A percentile compares a stretch with the other conserved stretches of the same genome.
Conservation (phyloP, 331 rosid species). For the Phaseolus coccineus region DNA sequence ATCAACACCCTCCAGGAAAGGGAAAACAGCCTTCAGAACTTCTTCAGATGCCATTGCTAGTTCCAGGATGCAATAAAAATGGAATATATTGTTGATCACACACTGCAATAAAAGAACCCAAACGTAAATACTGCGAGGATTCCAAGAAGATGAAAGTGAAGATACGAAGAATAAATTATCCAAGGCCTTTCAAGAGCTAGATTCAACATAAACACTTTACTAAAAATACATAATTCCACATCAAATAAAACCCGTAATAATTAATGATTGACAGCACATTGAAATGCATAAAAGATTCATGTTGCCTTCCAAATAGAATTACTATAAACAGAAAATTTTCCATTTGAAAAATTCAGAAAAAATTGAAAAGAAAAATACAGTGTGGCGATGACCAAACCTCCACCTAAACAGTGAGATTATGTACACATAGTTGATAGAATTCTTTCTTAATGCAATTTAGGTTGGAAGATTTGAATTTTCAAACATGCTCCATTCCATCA, state of each 20-base stretch:
- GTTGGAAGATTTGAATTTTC: slow-evolving; percentile 11
- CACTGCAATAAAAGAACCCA: slow-evolving; percentile 31
- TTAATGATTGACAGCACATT: slow-evolving; percentile 9
- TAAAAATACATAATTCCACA: not conserved
- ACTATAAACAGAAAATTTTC: not conserved
- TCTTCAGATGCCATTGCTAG: slow-evolving; percentile 68
- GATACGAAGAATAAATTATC: not conserved
- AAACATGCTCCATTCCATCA: slow-evolving; percentile 1
- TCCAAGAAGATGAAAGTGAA: slow-evolving; percentile 20
- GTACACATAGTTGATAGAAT: not conserved
- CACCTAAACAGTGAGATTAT: not conserved
- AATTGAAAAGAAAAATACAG: not conserved
- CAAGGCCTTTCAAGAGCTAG: slow-evolving; percentile 9
- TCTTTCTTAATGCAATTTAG: not conserved
- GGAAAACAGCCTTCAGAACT: slow-evolving; percentile 78
- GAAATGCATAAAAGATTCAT: not conserved
- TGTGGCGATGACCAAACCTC: not conserved
- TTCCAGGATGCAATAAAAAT: slow-evolving; percentile 26
- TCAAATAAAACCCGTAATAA: slow-evolving; percentile 21
- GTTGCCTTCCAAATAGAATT: not conserved
- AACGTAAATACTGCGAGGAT: slow-evolving; percentile 15
- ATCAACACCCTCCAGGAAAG: slow-evolving; percentile 76
- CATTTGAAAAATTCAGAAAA: not conserved
- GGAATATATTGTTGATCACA: slow-evolving; percentile 10
- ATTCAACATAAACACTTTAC: slow-evolving; percentile 21